Base-by-base conservation (phyloP, 1,284 basidiomycete species). In the Fistulinella cinereoalba region DNA sequence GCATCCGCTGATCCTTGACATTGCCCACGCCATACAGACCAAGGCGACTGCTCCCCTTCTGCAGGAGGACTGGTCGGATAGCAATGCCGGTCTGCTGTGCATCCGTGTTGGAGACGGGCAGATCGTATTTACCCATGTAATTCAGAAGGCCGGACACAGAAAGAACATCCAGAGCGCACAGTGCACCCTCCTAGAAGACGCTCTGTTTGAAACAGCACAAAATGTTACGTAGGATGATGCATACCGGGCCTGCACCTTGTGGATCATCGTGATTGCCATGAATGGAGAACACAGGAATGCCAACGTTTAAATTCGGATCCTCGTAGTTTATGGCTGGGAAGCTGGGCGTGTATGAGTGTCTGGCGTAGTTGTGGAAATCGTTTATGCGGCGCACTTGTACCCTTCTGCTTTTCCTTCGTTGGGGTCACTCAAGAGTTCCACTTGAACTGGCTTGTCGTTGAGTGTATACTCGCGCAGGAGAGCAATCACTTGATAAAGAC, bases 241-340 rank as follows among this genome's bases (percentile, higher is more conserved):
- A 55, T 58, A 92, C 92, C 10, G 89, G 79, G 12, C 94, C 94
- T 11, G 93, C 86, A 19, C 96, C 97, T 69, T 99, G 97, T 25
- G 97, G 96, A 58, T 99, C 96, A 63, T 99, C 97, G 67, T 99
- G 97, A 63, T 99, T 99, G 34, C 96, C 97, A 61, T 99, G 96
- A 37, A 99, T 99, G 0, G 95, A 97, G 70, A 99, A 99, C 19
- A 98, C 88, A 3, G 97, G 97, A 23, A 97, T 92, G 18, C 83
- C 85, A 43, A 99, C 80, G 61, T 99, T 99, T 49, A 98, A 76
- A 64, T 99, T 98, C 0, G 86, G 83, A 62, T 99, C 97, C 70
- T 99, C 94, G 61, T 99, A 99, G 65, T 99, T 99, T 56, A 99
- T 75, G 1, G 92, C 90, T 3, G 97, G 96, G 62, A 98, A 99